A percentile compares a stretch with the other conserved stretches of the same genome.
Evolutionary conservation across 805 yeast species (phyloP).

Genomic region (Ogataea zsoltii): DNA sequence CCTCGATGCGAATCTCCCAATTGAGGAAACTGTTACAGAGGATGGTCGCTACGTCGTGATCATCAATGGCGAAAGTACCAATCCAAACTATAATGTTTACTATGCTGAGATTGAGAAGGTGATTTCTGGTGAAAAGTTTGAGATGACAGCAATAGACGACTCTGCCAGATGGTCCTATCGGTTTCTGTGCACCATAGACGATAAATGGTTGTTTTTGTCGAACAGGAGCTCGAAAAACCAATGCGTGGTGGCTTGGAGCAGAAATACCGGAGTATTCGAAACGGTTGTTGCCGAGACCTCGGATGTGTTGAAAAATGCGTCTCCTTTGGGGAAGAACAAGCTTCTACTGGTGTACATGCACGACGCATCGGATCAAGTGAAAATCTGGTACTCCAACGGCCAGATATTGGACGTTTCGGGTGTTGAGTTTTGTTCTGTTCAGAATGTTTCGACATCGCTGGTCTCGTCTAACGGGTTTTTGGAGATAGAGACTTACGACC

Average conservation of each 20-base stretch:
- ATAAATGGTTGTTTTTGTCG: slow-evolving; percentile 6
- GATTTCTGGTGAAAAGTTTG: neutral
- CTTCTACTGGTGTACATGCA: slow-evolving; percentile 10
- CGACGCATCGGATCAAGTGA: slow-evolving; percentile 5
- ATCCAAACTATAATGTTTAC: slow-evolving; percentile 4
- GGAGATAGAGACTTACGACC: slow-evolving; percentile 9
- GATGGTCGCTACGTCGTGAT: slow-evolving; percentile 7
- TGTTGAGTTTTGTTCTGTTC: slow-evolving; percentile 3
- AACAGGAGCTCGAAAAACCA: slow-evolving; percentile 3
- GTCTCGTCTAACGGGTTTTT: neutral
- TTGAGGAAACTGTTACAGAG: slow-evolving; percentile 9
- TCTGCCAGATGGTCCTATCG: slow-evolving; percentile 2
- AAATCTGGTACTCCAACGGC: slow-evolving; percentile 6
- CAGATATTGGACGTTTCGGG: neutral
- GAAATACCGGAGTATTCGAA: neutral
- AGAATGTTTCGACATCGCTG: neutral
- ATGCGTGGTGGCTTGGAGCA: slow-evolving; percentile 7
- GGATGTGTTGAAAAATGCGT: slow-evolving; percentile 3
- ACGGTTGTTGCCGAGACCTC: neutral
- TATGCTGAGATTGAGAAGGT: slow-evolving; percentile 5
- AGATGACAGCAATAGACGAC: slow-evolving; percentile 4
- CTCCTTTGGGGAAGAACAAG: neutral
- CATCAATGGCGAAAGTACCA: slow-evolving; percentile 1
- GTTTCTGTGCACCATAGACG: slow-evolving; percentile 2
- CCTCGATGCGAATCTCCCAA: slow-evolving; percentile 2